Conservation (phyloP, 768 basidiomycete genomes). For the Leucosporidium creatinivorum region DNA sequence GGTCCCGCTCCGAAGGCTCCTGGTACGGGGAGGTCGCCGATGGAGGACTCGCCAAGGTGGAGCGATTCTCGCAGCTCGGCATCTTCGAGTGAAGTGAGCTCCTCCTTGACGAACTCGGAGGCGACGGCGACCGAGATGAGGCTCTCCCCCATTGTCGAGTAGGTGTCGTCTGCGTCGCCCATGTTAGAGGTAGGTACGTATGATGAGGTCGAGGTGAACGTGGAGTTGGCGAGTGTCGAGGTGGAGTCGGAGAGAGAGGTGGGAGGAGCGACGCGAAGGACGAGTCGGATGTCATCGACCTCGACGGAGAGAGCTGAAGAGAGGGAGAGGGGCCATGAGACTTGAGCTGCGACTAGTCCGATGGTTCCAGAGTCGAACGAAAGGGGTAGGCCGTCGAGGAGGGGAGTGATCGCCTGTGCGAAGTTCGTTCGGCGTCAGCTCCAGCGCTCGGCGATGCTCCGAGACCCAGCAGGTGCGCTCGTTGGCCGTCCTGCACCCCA, state of each 20-base stretch:
- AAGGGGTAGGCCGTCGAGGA: conserved; percentile 50
- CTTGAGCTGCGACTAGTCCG: conserved; percentile 63
- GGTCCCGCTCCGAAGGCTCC: conserved; percentile 15
- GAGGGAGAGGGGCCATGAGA: conserved; percentile 49
- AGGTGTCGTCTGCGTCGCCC: conserved; percentile 27
- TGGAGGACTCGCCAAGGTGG: conserved; percentile 46
- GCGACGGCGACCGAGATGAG: conserved; percentile 62
- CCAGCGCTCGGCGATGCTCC: background rate
- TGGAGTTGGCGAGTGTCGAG: conserved; percentile 61
- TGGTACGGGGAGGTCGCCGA: conserved; percentile 39
- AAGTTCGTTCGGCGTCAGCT: background rate
- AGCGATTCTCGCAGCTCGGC: conserved; percentile 63
- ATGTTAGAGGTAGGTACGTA: background rate
- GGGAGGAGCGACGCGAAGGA: conserved; percentile 53
- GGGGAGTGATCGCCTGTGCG: conserved; percentile 20
- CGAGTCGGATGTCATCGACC: conserved; percentile 37
- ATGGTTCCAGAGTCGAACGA: conserved; percentile 70
- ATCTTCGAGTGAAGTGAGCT: conserved; percentile 65
- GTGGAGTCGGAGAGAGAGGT: conserved; percentile 64
- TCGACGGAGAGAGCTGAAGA: conserved; percentile 38
- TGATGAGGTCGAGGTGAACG: conserved; percentile 17
- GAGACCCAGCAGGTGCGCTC: background rate
- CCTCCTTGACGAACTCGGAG: conserved; percentile 77
- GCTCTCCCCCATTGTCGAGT: conserved; percentile 9
- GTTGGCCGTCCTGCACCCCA: background rate